Evolutionary conservation across 805 yeast species (phyloP), one percentile per base, ranked within the genome.

Genomic region (Lachancea mirantina): DNA sequence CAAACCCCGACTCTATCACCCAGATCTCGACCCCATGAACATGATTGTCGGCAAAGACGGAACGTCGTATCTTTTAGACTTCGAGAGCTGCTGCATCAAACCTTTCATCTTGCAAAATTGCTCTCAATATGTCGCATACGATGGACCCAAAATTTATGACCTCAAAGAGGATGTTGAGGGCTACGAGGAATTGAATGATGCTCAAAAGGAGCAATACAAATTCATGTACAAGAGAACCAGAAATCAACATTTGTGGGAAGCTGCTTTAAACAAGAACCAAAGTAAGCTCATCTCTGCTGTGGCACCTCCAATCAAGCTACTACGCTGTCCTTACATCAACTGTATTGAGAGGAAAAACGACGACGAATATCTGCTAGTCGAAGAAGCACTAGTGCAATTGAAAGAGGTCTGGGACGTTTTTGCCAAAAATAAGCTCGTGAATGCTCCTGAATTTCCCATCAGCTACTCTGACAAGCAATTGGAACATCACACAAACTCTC

Each of bases 21-120:
- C 96, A 4, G 97, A 92, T 55, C 62, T 92, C 44, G 94, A 85
- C 55, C 97, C 98, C 14, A 68, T 88, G 73, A 89, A 89, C 52
- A 84, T 84, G 6, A 65, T 87, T 27, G 55, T 69, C 15, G 58
- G 59, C n/a, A 58, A 51, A 8, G 58, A 50, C 39, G 50, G 55
- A 19, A 57, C 54, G 6, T 62, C 64, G 13, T 72, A 68, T 47
- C 75, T 87, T 41, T 52, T 87, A 34, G 98, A 89, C 60, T 80
- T 88, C 52, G 97, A 92, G 61, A 78, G 80, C 46, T 58, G 88
- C 8, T 57, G 77, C 11, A 75, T 85, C 42, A 82, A 84, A 54
- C 97, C 98, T 30, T 82, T 82, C 49, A 64, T 84, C 30, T 71
- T 84, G 44, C 78, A 78, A 40, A 74, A 72, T 23, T 76, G 85